phyloP scores from a whole-genome alignment of 768 basidiomycete species.

The Tricholoma sp. region DNA sequence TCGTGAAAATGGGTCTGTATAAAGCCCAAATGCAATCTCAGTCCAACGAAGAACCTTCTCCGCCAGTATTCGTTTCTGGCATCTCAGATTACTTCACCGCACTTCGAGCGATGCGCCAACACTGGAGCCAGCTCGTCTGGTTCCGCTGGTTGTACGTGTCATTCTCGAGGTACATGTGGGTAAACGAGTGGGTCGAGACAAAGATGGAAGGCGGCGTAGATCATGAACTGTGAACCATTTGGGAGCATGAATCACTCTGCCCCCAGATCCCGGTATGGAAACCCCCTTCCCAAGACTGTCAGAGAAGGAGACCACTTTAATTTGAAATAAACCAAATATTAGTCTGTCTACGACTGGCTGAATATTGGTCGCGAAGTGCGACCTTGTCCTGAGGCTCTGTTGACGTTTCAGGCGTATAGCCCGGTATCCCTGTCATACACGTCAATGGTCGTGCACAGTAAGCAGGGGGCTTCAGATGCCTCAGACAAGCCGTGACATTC shows the following conservation, averaged over 20 bases:
- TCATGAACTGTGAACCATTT: not conserved
- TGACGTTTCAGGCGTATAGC: too few species aligned
- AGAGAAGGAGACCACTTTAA: too few species aligned
- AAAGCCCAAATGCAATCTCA: conserved; percentile 4
- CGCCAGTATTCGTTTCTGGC: conserved; percentile 53
- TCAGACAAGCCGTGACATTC: not conserved
- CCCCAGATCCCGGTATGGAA: not conserved
- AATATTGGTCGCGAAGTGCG: too few species aligned
- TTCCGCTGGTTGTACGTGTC: conserved; percentile 81
- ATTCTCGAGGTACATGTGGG: conserved; percentile 90
- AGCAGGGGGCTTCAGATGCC: not conserved
- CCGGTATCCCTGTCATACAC: too few species aligned
- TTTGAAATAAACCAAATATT: too few species aligned
- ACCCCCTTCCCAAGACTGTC: too few species aligned
- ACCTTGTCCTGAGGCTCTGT: too few species aligned
- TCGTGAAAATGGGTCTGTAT: conserved; percentile 43
- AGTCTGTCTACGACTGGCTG: too few species aligned
- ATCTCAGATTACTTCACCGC: conserved; percentile 49
- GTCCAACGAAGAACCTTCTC: not conserved
- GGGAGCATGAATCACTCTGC: not conserved
- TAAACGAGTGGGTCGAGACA: conserved; percentile 73
- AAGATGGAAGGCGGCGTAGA: conserved; percentile 21
- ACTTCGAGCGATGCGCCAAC: conserved; percentile 64
- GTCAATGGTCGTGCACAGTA: too few species aligned
- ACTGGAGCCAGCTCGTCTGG: conserved; percentile 79